These are phyloP conservation scores for Cryptococcus sp. DNA, from an alignment of 1,284 basidiomycete species.

Conservation along the genomic window DNA sequence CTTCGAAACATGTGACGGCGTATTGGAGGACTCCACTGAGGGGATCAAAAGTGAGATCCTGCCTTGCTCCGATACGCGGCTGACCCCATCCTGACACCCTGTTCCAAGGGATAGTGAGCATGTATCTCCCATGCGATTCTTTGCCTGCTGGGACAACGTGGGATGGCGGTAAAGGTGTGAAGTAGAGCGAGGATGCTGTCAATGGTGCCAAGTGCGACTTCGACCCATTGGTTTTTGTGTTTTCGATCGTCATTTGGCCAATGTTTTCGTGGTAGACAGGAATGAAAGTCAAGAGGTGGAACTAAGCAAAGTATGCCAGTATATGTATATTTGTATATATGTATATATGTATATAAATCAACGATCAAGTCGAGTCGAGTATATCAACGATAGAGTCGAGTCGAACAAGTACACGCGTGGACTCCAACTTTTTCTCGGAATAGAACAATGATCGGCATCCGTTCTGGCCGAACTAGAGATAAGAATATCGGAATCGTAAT, in stretches of 20 bases:
- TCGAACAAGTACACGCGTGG: too few species aligned
- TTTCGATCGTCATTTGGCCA: not conserved
- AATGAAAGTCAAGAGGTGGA: too few species aligned
- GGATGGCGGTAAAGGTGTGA: constrained; percentile 38
- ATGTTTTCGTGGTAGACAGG: too few species aligned
- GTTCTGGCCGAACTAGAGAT: too few species aligned
- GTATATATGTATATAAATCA: too few species aligned
- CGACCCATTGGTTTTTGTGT: not conserved
- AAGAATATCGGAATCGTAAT: too few species aligned
- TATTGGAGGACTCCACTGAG: constrained; percentile 48
- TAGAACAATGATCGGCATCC: too few species aligned
- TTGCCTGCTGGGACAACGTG: constrained; percentile 35
- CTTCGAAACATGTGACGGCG: constrained; percentile 51
- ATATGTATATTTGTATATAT: too few species aligned
- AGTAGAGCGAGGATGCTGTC: constrained; percentile 40
- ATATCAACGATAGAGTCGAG: too few species aligned
- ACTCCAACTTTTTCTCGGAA: too few species aligned
- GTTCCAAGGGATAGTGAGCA: constrained; percentile 45
- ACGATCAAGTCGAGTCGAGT: too few species aligned
- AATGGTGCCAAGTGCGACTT: constrained; percentile 20
- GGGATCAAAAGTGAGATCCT: constrained; percentile 43
- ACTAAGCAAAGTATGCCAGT: too few species aligned
- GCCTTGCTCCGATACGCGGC: constrained; percentile 41
- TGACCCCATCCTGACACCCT: constrained; percentile 47
- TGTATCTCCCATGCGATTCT: constrained; percentile 40